phyloP scores from a whole-genome alignment of 108 stramenopile species.

The Bacterosira constricta region DNA sequence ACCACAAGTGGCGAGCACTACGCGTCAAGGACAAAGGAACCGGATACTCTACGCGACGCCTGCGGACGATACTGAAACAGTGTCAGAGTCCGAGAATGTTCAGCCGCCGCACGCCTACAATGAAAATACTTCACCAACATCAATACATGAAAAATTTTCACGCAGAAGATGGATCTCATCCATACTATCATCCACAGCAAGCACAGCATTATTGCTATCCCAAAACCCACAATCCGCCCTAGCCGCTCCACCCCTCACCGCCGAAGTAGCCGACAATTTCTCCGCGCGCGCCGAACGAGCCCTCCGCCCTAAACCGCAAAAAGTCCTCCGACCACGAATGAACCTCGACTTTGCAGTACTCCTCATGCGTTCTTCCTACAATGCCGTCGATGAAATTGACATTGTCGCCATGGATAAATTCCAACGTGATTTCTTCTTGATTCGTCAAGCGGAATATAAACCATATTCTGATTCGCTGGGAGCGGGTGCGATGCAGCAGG shows the following conservation, averaged over 20 bases:
- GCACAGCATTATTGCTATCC: neutral
- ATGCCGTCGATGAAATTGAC: slow-evolving; percentile 77
- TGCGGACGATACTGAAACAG: no score
- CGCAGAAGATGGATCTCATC: slow-evolving; percentile 22
- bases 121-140: no score
- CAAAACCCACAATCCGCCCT: slow-evolving; percentile 6
- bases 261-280: slow-evolving; percentile 65
- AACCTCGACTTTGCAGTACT: slow-evolving; percentile 83
- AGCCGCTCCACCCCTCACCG: slow-evolving; percentile 73
- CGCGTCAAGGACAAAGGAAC: no score
- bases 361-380: slow-evolving; percentile 85
- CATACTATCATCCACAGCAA: neutral
- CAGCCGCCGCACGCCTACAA: no score
- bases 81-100: no score
- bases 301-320: slow-evolving; percentile 69
- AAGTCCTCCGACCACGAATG: slow-evolving; percentile 64
- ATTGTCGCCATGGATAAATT: slow-evolving; percentile 89
- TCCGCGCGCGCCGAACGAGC: slow-evolving; percentile 58
- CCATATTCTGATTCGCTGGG: slow-evolving; percentile 64
- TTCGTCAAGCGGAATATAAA: slow-evolving; percentile 77
- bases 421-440: slow-evolving; percentile 84
- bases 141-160: neutral
- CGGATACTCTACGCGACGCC: no score
- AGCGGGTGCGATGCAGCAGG: slow-evolving; percentile 71
- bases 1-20: no score